phyloP scores from a whole-genome alignment of 179 eudicot genomes.

The Corrigiola litoralis region DNA sequence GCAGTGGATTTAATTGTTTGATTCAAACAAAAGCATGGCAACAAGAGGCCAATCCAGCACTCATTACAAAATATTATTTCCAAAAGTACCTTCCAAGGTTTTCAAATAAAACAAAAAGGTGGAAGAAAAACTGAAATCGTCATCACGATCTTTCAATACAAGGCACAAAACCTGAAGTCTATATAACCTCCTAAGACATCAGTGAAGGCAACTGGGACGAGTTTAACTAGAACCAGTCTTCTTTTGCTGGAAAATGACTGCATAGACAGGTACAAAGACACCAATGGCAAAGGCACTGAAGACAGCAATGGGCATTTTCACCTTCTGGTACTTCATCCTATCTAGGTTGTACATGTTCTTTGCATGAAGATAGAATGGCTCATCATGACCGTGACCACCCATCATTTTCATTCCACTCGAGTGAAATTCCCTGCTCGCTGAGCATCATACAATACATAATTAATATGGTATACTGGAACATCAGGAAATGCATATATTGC shows the following conservation, averaged over 20 bases:
- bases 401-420: slow-evolving; percentile 73
- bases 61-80: slow-evolving; percentile 17
- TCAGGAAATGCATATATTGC: neutral
- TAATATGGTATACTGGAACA: neutral
- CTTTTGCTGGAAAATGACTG: slow-evolving; percentile 91
- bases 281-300: slow-evolving; percentile 74
- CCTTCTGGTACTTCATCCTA: slow-evolving; percentile 70
- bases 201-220: too few species aligned
- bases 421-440: slow-evolving; percentile 72
- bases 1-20: too few species aligned
- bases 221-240: slow-evolving; percentile 67
- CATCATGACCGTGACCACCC: slow-evolving; percentile 81
- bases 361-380: slow-evolving; percentile 77
- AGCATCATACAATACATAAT: neutral
- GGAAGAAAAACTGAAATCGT: slow-evolving; percentile 9
- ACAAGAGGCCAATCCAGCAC: slow-evolving; percentile 6
- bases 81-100: slow-evolving; percentile 13
- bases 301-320: slow-evolving; percentile 63
- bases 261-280: slow-evolving; percentile 65
- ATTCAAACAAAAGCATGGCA: slow-evolving; percentile 1
- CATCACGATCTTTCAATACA: slow-evolving; percentile 24
- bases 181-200: too few species aligned
- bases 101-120: neutral
- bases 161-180: neutral
- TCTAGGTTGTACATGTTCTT: slow-evolving; percentile 99